Base-by-base conservation (phyloP, 108 stramenopile genomes). In the Chaetoceros muelleri region DNA sequence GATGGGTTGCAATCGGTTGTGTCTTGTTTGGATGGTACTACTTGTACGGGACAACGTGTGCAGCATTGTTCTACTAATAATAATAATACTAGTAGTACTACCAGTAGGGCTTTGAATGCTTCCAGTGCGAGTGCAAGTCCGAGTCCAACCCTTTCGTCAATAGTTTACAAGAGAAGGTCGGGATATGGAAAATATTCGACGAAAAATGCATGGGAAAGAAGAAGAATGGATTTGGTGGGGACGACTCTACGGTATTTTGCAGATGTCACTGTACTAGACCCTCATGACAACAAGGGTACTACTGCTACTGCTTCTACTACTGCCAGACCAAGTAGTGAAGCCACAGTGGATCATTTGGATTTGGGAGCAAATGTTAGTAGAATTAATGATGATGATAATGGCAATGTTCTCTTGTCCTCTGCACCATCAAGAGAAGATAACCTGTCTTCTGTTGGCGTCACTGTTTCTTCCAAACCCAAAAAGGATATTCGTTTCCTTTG, bases 121-220 rank as follows among this genome's bases (percentile, higher is more conserved):
- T n/a, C n/a, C n/a, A n/a, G n/a, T n/a, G n/a, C n/a, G n/a, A n/a
- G n/a, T n/a, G n/a, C n/a, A n/a, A n/a, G n/a, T n/a, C n/a, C n/a
- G n/a, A 40, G 46, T 44, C 57, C 65, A 23, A 61, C 60, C 30
- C 31, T 90, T 30, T 66, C 68, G 0, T 66, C 72, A n/a, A 61
- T 77, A 25, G 74, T 74, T 0, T 90, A 84, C 84, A 90, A 90
- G 57, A 74, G 82, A 24, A 78, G 88, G 2, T 73, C 71, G 46
- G 88, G 88, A 20, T 61, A 85, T 28, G 84, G 82, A 10, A 82
- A 81, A 55, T 82, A 69, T 53, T 79, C 80, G 34, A 55, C 68
- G 20, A 69, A 66, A 2, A 57, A 65, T 23, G 64, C 72, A 0
- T 90, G 88, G 88, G 84, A 90, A 68, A 64, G 77, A 17, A 71